phyloP scores from a whole-genome alignment of 2,329 filamentous ascomycete genomes.

The Tolypocladium endophyticum region DNA sequence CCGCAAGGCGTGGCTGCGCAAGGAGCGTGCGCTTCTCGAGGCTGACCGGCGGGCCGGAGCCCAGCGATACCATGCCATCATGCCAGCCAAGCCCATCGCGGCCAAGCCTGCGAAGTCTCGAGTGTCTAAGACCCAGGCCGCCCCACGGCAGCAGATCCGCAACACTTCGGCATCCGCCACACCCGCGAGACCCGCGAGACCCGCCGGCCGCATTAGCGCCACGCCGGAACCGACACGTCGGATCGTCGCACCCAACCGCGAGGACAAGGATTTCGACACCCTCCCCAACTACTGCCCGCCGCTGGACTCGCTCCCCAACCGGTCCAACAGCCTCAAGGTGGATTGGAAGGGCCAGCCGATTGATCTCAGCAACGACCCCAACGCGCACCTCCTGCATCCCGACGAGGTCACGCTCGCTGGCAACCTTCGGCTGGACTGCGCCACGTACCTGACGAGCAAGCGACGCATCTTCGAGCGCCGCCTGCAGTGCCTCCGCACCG shows the following conservation, averaged over 20 bases:
- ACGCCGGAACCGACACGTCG: slow-evolving; percentile 42
- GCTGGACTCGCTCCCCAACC: slow-evolving; percentile 50
- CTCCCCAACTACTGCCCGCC: slow-evolving; percentile 67
- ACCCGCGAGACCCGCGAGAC: slow-evolving; percentile 10
- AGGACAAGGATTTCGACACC: slow-evolving; percentile 70
- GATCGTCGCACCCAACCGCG: slow-evolving; percentile 54
- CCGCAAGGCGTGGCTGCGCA: slow-evolving; percentile 35
- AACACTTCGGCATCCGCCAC: slow-evolving; percentile 9
- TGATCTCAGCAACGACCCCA: slow-evolving; percentile 63
- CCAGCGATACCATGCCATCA: slow-evolving; percentile 26
- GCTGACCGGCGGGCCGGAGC: slow-evolving; percentile 35
- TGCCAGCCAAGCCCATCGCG: slow-evolving; percentile 29
- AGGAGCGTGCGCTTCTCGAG: slow-evolving; percentile 38
- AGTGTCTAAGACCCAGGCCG: slow-evolving; percentile 20
- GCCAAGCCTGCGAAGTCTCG: slow-evolving; percentile 17
- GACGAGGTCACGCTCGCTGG: slow-evolving; percentile 70
- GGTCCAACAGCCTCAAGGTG: slow-evolving; percentile 64
- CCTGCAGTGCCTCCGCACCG: slow-evolving; percentile 53
- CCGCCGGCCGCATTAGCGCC: slow-evolving; percentile 26
- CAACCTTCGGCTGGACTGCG: slow-evolving; percentile 71
- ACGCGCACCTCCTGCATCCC: slow-evolving; percentile 60
- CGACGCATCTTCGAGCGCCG: slow-evolving; percentile 77
- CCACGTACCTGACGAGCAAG: slow-evolving; percentile 87
- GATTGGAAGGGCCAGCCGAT: slow-evolving; percentile 79
- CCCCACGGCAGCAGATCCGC: slow-evolving; percentile 25